Evolutionary conservation across 371 early-diverging fungal species (phyloP), one percentile per base, ranked within the genome.

Genomic region (Caulochytrium protostelioides): DNA sequence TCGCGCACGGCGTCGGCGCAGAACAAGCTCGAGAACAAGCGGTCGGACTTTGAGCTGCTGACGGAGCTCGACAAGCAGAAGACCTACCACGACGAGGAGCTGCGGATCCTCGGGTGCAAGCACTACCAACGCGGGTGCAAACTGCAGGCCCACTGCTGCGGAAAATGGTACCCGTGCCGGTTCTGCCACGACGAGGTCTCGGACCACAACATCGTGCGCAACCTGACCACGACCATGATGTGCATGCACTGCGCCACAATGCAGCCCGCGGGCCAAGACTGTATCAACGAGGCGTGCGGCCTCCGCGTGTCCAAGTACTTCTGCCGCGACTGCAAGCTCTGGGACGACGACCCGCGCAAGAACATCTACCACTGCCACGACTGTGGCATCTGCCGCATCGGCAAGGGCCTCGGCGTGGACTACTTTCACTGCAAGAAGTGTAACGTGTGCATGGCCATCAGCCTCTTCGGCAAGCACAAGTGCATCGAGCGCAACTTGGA

Each of bases 361-460:
- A 44, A 58, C 17, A 83, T 91, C 14, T 94, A 84, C 57, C 95
- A 92, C 45, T 89, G 89, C 47, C 64, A 77, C 37, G 71, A 74
- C 26, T 94, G 94, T 43, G 85, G 85, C 2, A 81, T 94, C 27
- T 97, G 97, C 47, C 68, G 90, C 22, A 66, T 80, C 27, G 97
- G 92, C 7, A 59, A 68, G 44, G 82, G 81, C 0, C 48, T 76
- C 1, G 72, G 69, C 0, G 44, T 62, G 6, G 85, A 86, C 52
- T 90, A 70, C 52, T 89, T 81, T 43, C 98, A 98, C 46, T 95
- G 98, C 57, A 60, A 74, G 28, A 79, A 67, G 26, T 98, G 98
- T 53, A 79, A 85, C 42, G 76, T 86, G 0, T 98, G 98, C 43
- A 77, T 95, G 70, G 55, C 66, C 3, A 73, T 77, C 4, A 33